Percentiles rank a stretch among this genome's conserved stretches.
Conservation (phyloP, 2,329 filamentous ascomycete species). For the Hypoxylon sp. region DNA sequence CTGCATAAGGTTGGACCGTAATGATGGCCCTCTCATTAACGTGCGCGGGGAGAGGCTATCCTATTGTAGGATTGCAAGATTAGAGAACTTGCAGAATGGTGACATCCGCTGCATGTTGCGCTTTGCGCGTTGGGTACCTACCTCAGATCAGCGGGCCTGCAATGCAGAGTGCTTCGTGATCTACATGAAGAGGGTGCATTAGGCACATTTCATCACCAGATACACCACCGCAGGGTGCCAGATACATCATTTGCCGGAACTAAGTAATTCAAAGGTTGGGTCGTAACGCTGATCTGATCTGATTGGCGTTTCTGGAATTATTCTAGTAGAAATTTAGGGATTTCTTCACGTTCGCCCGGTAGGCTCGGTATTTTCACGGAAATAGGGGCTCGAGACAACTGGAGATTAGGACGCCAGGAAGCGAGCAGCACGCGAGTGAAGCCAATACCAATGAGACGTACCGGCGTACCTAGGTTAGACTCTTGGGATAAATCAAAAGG, state of each 20-base stretch:
- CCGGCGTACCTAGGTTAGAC: not conserved
- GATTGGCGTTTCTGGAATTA: constrained; percentile 44
- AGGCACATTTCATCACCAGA: constrained; percentile 42
- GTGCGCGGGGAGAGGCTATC: constrained; percentile 29
- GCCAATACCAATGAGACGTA: not conserved
- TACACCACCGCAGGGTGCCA: constrained; percentile 28
- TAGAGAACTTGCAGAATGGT: constrained; percentile 37
- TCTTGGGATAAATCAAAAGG: not conserved
- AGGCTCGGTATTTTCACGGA: constrained; percentile 6
- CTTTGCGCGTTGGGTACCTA: constrained; percentile 36
- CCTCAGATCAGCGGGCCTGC: constrained; percentile 40
- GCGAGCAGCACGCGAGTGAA: not conserved
- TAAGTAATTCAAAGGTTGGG: constrained; percentile 29
- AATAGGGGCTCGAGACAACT: constrained; percentile 9
- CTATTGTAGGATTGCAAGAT: constrained; percentile 36
- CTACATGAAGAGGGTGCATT: constrained; percentile 42
- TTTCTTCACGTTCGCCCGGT: constrained; percentile 16
- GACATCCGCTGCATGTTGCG: constrained; percentile 44
- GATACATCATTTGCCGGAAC: constrained; percentile 40
- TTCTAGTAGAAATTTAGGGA: constrained; percentile 31
- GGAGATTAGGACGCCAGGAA: constrained; percentile 1
- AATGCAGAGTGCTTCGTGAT: constrained; percentile 40
- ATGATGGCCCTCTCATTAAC: constrained; percentile 29
- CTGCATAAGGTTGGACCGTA: constrained; percentile 37
- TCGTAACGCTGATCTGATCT: constrained; percentile 39